A percentile compares a stretch with the other conserved stretches of the same genome.
phyloP scores from a whole-genome alignment of 202 grass and related monocot species.

The Eragrostis tef region DNA sequence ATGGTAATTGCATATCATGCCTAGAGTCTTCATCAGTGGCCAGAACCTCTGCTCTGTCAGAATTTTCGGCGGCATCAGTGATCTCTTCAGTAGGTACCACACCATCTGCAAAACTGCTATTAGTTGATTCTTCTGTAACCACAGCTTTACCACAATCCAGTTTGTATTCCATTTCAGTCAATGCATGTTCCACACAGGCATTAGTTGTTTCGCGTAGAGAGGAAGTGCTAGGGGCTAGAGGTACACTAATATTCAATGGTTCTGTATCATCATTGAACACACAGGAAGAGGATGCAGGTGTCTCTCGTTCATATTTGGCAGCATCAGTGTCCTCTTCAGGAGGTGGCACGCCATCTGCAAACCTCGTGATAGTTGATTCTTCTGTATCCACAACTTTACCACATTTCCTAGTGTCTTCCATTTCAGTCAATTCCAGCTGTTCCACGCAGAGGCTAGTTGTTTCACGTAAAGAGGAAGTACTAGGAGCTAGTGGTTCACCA shows the following conservation, averaged over 20 bases:
- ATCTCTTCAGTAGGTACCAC: conserved; percentile 37
- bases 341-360: too few species aligned
- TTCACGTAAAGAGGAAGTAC: conserved; percentile 19
- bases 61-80: conserved; percentile 24
- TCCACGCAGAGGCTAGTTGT: neutral
- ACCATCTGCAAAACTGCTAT: conserved; percentile 34
- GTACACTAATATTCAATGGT: conserved; percentile 2
- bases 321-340: too few species aligned
- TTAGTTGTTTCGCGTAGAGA: conserved; percentile 16
- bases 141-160: conserved; percentile 34
- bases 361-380: too few species aligned
- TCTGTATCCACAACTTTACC: too few species aligned
- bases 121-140: conserved; percentile 48
- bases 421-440: too few species aligned
- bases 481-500: conserved; percentile 14
- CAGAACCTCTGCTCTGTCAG: conserved; percentile 39
- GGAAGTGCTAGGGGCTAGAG: conserved; percentile 17
- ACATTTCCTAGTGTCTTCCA: too few species aligned
- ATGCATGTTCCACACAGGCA: conserved; percentile 33
- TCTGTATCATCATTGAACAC: conserved; percentile 34
- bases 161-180: conserved; percentile 15
- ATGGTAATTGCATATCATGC: conserved; percentile 37
- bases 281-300: neutral
- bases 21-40: conserved; percentile 39
- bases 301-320: conserved; percentile 2